phyloP scores from a whole-genome alignment of 1,139 yeast genomes.

The Hansenula sp. region DNA sequence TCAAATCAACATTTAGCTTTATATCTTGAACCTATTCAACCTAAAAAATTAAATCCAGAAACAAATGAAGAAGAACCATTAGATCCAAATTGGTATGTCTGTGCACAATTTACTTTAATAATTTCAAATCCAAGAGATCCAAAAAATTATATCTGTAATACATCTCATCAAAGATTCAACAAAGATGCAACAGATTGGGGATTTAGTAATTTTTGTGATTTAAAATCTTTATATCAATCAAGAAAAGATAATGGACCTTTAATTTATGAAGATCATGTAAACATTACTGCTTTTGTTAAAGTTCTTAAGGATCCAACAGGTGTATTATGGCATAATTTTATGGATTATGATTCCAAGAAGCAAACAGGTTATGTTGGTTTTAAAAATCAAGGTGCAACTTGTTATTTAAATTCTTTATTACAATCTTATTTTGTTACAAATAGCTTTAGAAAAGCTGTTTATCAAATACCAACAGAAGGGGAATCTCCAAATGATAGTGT shows the following conservation, averaged over 20 bases:
- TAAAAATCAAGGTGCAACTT: slow-evolving; percentile 96
- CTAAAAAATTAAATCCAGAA: slow-evolving; percentile 20
- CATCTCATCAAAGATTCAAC: slow-evolving; percentile 79
- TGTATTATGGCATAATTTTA: slow-evolving; percentile 85
- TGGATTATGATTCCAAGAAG: slow-evolving; percentile 81
- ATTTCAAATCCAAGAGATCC: slow-evolving; percentile 81
- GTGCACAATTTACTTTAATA: slow-evolving; percentile 87
- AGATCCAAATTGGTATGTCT: slow-evolving; percentile 67
- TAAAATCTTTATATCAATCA: slow-evolving; percentile 39
- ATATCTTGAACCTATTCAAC: slow-evolving; percentile 48
- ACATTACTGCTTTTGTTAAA: slow-evolving; percentile 73
- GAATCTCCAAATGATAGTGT: slow-evolving; percentile 55
- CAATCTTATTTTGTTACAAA: slow-evolving; percentile 90
- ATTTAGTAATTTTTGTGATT: slow-evolving; percentile 69
- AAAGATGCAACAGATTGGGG: slow-evolving; percentile 93
- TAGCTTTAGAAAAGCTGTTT: slow-evolving; percentile 77
- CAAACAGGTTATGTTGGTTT: slow-evolving; percentile 90
- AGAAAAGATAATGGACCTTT: slow-evolving; percentile 30
- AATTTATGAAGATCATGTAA: slow-evolving; percentile 53
- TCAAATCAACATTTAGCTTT: slow-evolving; percentile 48
- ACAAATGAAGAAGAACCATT: slow-evolving; percentile 30
- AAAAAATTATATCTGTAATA: slow-evolving; percentile 50
- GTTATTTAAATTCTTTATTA: slow-evolving; percentile 85
- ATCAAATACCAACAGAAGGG: slow-evolving; percentile 76
- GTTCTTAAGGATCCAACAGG: slow-evolving; percentile 89